These are phyloP conservation scores for Dipteronia sinensis DNA, from an alignment of 345 rosid genomes.

Conservation along the genomic window DNA sequence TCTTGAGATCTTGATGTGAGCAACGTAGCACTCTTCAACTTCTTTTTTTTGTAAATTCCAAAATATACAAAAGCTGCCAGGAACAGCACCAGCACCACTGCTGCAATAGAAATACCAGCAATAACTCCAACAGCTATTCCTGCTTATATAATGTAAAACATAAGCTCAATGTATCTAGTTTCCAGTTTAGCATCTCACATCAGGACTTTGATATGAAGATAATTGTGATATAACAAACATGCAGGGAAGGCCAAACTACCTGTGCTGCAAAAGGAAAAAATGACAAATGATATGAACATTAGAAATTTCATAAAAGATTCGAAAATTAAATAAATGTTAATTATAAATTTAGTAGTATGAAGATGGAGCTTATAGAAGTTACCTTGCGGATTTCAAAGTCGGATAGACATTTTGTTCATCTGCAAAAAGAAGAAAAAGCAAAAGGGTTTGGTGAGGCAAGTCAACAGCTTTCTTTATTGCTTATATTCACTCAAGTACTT, in stretches of 20 bases:
- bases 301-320: constrained; percentile 6
- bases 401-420: constrained; percentile 58
- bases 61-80: constrained; percentile 41
- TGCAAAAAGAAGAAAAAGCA: constrained; percentile 33
- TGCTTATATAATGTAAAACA: constrained; percentile 37
- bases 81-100: constrained; percentile 40
- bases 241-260: constrained; percentile 52
- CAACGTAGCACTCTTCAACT: constrained; percentile 38
- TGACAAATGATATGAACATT: constrained; percentile 12
- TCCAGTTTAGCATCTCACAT: constrained; percentile 21
- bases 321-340: background rate
- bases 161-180: constrained; percentile 27
- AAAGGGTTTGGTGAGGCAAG: constrained; percentile 15
- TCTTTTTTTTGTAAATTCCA: constrained; percentile 55
- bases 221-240: constrained; percentile 24
- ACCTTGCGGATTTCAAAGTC: constrained; percentile 60
- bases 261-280: constrained; percentile 56
- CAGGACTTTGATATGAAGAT: constrained; percentile 23
- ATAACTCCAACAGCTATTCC: constrained; percentile 64
- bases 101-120: constrained; percentile 65
- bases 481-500: background rate
- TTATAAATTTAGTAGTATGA: background rate
- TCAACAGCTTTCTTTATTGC: background rate
- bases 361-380: background rate
- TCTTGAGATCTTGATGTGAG: constrained; percentile 37